Evolutionary conservation across 1,284 basidiomycete species (phyloP), one percentile per base, ranked within the genome.

Genomic region (Sanghuangporus sanghuang): DNA sequence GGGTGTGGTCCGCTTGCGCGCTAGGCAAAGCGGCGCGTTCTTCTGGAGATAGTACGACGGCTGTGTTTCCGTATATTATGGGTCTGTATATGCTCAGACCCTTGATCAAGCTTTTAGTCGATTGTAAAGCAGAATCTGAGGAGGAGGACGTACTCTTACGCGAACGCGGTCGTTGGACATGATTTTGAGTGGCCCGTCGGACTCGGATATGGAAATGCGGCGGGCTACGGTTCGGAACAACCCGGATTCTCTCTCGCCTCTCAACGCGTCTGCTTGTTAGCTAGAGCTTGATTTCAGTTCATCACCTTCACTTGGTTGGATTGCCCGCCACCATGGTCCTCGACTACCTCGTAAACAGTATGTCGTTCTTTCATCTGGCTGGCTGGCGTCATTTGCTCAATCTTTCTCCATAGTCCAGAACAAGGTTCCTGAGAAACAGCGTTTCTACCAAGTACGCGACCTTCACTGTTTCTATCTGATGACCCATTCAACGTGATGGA

Each of bases 1-100:
- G 96, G 2, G 97, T 98, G 72, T 99, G 97, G 71, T 92, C 88
- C 18, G 83, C 82, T 57, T 79, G 76, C 21, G 77, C 71, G 32
- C 53, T 32, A 2, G 53, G 21, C 7, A 80, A 76, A 7, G 75
- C 69, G 60, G 87, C 85, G 59, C 86, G 85, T 72, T 98, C 96
- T 68, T 89, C 85, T 7, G 85, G 80, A 0, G 86, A 89, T 66
- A 99, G 75, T 36, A 96, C 86, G 1, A 86, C 84, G 11, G 96
- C 93, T n/a, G 91, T 93, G 72, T 97, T 98, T 62, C 97, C 97
- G 76, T 98, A 98, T 66, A 98, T 92, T 68, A 99, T 87, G 0
- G 95, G 93, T 52, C 97, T 84, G 73, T 89, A 88, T 63, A 99
- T 93, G 69, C 86, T 90, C 39, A 98, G 78, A 56, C 95, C 95